A percentile compares a stretch with the other conserved stretches of the same genome.
These are phyloP conservation scores for Boletales sp. DNA, from an alignment of 768 basidiomycete species.

Conservation along the genomic window DNA sequence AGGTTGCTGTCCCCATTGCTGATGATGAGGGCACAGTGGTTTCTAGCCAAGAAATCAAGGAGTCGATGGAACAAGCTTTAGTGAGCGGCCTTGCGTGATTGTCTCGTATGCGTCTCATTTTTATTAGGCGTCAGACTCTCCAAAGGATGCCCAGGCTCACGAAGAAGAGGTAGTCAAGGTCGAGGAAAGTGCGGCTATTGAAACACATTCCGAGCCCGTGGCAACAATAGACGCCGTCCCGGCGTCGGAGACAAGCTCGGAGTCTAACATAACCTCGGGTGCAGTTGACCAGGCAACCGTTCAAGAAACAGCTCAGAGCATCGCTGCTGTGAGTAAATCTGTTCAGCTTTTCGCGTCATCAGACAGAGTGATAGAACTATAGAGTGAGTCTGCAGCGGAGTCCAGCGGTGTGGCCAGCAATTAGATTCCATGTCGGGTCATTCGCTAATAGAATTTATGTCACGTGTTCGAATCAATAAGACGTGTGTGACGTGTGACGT, in stretches of 20 bases:
- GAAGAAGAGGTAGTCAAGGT: slow-evolving; percentile 20
- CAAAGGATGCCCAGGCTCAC: slow-evolving; percentile 27
- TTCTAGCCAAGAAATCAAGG: slow-evolving; percentile 28
- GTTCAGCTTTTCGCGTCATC: background rate
- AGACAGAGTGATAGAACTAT: slow-evolving; percentile 2
- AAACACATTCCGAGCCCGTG: background rate
- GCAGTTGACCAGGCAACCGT: slow-evolving; percentile 2
- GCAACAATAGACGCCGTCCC: background rate
- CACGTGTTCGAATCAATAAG: background rate
- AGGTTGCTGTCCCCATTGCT: slow-evolving; percentile 10
- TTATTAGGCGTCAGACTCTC: slow-evolving; percentile 29
- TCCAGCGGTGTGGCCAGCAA: background rate
- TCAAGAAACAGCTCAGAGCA: slow-evolving; percentile 3
- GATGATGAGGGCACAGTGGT: slow-evolving; percentile 32
- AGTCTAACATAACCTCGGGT: background rate
- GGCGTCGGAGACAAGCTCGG: slow-evolving; percentile 2
- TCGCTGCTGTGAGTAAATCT: slow-evolving; percentile 15
- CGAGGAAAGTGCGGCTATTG: background rate
- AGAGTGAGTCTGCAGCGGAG: slow-evolving; percentile 1
- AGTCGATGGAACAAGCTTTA: slow-evolving; percentile 25
- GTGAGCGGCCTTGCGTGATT: slow-evolving; percentile 13
- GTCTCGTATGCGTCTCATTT: slow-evolving; percentile 2
- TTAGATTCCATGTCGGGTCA: slow-evolving; percentile 3
- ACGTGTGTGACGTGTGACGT: no score
- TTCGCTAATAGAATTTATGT: background rate